Evolutionary conservation across 768 basidiomycete species (phyloP), one percentile per base, ranked within the genome.

Genomic region (Mycena rebaudengoi): DNA sequence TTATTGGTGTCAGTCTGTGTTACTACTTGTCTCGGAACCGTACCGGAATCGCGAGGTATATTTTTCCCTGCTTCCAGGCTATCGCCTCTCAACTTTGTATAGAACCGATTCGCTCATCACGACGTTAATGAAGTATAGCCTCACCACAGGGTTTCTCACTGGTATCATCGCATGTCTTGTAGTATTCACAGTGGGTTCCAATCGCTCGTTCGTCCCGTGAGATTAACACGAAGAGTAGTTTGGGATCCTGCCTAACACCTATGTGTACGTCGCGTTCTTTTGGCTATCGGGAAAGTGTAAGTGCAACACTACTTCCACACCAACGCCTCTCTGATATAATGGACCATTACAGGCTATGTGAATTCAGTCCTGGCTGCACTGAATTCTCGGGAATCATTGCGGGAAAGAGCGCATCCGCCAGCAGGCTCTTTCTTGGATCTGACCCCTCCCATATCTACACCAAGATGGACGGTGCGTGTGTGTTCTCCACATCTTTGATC

Each of bases 311-410:
- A 52, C 21, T 45, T 43, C 23, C n/a, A 46, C 51, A n/a, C n/a
- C n/a, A n/a, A n/a, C n/a, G n/a, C n/a, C n/a, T n/a, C n/a, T n/a
- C n/a, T n/a, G n/a, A n/a, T n/a, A n/a, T n/a, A n/a, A n/a, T n/a
- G n/a, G 44, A 37, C 33, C 58, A 4, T 33, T 49, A 50, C 48
- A 85, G 84, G 82, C 65, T 84, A 86, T 64, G 83, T 85, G 21
- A 86, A 85, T 64, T 85, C 83, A 1, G 69, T 83, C 26, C 72
- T 86, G n/a, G 83, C 83, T 41, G 78, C 83, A 84, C 85, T 74
- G 73, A 76, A 75, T 75, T 39, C 25, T 70, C 78, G 83, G 13
- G 81, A 80, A 32, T 78, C 76, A 16, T 73, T 84, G n/a, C 80
- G 83, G 23, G 82, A 82, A 56, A 78, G 77, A 59, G 78, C 73